These are phyloP conservation scores for Plasmodium sp. DNA, from an alignment of 169 alveolate species.

Conservation along the genomic window DNA sequence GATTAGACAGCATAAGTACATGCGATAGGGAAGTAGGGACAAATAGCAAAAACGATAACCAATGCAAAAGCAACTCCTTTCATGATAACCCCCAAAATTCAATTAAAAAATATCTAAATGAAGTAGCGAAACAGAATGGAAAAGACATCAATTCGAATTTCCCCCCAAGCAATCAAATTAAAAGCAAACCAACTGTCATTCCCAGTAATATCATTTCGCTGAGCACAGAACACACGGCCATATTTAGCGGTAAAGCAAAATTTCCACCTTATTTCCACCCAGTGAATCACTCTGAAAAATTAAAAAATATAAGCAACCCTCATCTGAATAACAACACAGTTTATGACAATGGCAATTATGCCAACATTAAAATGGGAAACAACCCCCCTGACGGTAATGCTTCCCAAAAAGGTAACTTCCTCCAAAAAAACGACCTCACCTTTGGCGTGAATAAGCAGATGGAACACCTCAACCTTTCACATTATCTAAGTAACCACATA, in stretches of 20 bases:
- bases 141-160: neutral
- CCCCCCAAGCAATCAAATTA: neutral
- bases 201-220: neutral
- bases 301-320: neutral
- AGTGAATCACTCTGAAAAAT: neutral
- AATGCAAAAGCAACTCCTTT: neutral
- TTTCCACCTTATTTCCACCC: neutral
- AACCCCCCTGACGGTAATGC: neutral
- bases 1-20: neutral
- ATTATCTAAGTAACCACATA: neutral
- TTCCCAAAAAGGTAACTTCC: neutral
- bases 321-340: neutral
- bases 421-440: neutral
- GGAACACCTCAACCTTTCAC: conserved; percentile 4
- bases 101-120: neutral
- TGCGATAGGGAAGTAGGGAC: neutral
- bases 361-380: neutral
- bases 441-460: conserved; percentile 3
- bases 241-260: neutral
- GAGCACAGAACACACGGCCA: neutral
- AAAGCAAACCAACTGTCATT: neutral
- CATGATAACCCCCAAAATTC: neutral
- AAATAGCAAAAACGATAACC: neutral
- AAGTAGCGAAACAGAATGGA: neutral
- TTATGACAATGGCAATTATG: neutral